A percentile compares a stretch with the other conserved stretches of the same genome.
Evolutionary conservation across 768 basidiomycete species (phyloP).

Genomic region (Lactarius tabidus): DNA sequence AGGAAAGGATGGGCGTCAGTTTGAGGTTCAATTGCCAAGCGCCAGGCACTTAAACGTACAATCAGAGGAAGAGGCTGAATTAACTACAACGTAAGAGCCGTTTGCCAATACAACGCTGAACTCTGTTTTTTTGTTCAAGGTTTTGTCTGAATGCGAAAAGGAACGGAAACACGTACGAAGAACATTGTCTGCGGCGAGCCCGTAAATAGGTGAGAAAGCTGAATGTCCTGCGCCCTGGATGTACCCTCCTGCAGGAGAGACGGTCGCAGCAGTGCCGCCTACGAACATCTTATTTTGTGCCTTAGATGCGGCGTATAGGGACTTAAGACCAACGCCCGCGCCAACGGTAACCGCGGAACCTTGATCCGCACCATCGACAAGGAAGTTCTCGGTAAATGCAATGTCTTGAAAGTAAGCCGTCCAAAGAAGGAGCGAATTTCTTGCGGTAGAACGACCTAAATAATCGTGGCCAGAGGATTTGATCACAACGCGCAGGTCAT

Average conservation of each 20-base stretch:
- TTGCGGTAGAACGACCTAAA: constrained; percentile 43
- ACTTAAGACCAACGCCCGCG: too few species aligned
- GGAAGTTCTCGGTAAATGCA: constrained; percentile 30
- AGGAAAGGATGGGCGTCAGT: background rate
- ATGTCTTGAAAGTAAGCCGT: constrained; percentile 38
- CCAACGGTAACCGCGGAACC: constrained; percentile 30
- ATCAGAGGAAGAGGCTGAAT: constrained; percentile 7
- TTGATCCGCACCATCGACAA: constrained; percentile 21
- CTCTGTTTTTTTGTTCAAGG: background rate
- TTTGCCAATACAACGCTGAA: constrained; percentile 16
- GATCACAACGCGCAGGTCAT: constrained; percentile 34
- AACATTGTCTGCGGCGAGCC: constrained; percentile 30
- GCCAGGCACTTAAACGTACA: constrained; percentile 5
- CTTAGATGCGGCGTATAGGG: constrained; percentile 24
- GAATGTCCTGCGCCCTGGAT: constrained; percentile 30
- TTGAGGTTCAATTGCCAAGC: background rate
- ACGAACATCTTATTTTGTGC: constrained; percentile 25
- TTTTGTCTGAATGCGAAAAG: too few species aligned
- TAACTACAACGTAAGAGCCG: constrained; percentile 1
- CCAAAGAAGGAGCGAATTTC: constrained; percentile 40
- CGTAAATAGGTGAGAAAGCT: constrained; percentile 25
- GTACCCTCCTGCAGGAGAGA: constrained; percentile 28
- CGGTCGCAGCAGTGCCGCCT: constrained; percentile 28
- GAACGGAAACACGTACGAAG: too few species aligned
- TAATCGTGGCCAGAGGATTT: constrained; percentile 36